Base-by-base conservation (phyloP, 257 asterid species). In the Parsonsia alboflavescens region DNA sequence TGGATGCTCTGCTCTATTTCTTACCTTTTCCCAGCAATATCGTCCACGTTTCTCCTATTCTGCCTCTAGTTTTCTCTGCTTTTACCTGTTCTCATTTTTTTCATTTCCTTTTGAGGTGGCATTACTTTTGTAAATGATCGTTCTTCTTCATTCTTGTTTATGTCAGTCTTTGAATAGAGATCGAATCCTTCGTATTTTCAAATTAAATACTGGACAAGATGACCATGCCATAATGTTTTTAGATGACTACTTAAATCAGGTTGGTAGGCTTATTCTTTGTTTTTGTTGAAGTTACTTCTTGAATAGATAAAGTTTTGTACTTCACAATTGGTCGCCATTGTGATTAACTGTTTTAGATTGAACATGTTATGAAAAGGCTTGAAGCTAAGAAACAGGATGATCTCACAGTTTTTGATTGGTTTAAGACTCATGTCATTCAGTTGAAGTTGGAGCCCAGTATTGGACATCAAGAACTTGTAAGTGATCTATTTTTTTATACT, bases 201-300 rank as follows among this genome's bases (percentile, higher is more conserved):
- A 92, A 84, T 80, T 95, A 77, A 95, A 82, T 82, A 89, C 90
- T 59, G 99, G 99, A 72, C 99, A 92, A 83, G 97, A 95, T 52
- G 99, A 95, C 81, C 96, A 89, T 85, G 98, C 99, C 67, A 77
- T 95, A 73, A 95, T 95, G 96, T 87, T 95, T 79, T 17, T 79
- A 68, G 96, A 92, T 30, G 91, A 95, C 86, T 95, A 95, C 83
- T 52, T 85, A 54, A 90, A 78, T 78, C 97, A 92, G 97, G 99
- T 92, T 79, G 68, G 84, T 83, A 53, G 48, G 53, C 21, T 22
- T 17, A 62, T 78, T 57, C 68, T 73, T 17, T 76, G 30, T n/a
- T 70, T 71, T 15, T 16, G 10, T 61, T 52, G 59, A 10, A 62
- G 71, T 36, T 26, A 50, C 22, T 71, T 19, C 62, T 24, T 68